phyloP scores from a whole-genome alignment of 2,329 filamentous ascomycete genomes.

The Didymella pomorum region DNA sequence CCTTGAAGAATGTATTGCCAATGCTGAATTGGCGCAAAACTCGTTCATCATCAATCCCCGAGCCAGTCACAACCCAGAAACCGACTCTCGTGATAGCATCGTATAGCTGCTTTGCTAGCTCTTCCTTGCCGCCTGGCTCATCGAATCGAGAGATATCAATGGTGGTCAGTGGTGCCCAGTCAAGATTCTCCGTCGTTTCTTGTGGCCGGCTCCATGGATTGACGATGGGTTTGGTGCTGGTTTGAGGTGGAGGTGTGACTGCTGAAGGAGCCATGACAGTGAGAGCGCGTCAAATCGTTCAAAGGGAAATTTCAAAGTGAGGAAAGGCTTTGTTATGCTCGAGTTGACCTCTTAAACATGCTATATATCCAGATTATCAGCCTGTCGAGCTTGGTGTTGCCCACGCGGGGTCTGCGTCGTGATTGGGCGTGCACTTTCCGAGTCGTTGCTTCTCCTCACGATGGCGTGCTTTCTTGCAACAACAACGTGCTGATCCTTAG shows the following conservation, averaged over 20 bases:
- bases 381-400: not conserved
- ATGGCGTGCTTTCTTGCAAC: constrained; percentile 32
- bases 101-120: constrained; percentile 28
- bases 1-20: constrained; percentile 29
- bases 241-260: constrained; percentile 16
- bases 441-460: constrained; percentile 21
- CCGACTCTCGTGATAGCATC: constrained; percentile 30
- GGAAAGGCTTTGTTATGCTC: too few relatives aligned
- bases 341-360: too few relatives aligned
- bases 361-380: constrained; percentile 1
- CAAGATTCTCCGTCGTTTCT: constrained; percentile 30
- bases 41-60: constrained; percentile 26
- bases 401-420: constrained; percentile 17
- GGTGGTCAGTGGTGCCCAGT: constrained; percentile 33
- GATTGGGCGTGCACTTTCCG: constrained; percentile 17
- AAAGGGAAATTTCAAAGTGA: too few relatives aligned
- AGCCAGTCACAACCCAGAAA: constrained; percentile 35
- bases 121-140: constrained; percentile 27
- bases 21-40: constrained; percentile 30
- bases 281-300: not conserved
- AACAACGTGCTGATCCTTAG: constrained; percentile 18
- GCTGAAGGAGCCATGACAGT: constrained; percentile 29
- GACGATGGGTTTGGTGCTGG: constrained; percentile 18
- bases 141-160: constrained; percentile 30
- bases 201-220: constrained; percentile 32